phyloP scores from a whole-genome alignment of 306 rosid genomes.

The Vicia villosa region DNA sequence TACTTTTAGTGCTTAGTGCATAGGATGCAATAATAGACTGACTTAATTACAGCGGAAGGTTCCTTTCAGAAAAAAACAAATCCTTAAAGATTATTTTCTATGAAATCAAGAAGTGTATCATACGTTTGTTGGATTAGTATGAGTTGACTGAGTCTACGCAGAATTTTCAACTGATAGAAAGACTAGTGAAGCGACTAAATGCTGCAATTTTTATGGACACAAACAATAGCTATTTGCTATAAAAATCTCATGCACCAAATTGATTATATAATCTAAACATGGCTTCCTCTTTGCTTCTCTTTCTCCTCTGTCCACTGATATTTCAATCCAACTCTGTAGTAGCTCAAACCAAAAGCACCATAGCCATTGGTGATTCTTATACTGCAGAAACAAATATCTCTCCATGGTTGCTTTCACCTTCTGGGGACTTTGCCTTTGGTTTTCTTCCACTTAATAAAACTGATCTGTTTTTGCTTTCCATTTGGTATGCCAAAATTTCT shows the following conservation, averaged over 20 bases:
- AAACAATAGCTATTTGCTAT: background rate
- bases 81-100: too few relatives aligned
- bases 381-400: constrained; percentile 35
- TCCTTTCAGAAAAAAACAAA: too few relatives aligned
- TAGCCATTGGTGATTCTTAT: constrained; percentile 37
- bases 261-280: constrained; percentile 5
- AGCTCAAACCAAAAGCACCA: constrained; percentile 38
- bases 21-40: too few relatives aligned
- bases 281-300: constrained; percentile 21
- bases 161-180: background rate
- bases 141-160: background rate
- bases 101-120: too few relatives aligned
- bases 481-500: constrained; percentile 55
- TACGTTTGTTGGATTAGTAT: background rate
- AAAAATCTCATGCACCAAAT: background rate
- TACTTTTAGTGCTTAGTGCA: too few relatives aligned
- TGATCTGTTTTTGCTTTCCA: constrained; percentile 47
- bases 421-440: constrained; percentile 66
- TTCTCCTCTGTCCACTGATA: constrained; percentile 31
- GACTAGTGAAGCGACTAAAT: background rate
- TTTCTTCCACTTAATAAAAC: constrained; percentile 31
- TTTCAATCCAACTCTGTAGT: constrained; percentile 31
- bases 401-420: constrained; percentile 59
- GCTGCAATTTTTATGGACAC: background rate
- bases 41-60: too few relatives aligned